These are phyloP conservation scores for Trichoderma guizhouense DNA, from an alignment of 2,329 filamentous ascomycete genomes.

Conservation along the genomic window DNA sequence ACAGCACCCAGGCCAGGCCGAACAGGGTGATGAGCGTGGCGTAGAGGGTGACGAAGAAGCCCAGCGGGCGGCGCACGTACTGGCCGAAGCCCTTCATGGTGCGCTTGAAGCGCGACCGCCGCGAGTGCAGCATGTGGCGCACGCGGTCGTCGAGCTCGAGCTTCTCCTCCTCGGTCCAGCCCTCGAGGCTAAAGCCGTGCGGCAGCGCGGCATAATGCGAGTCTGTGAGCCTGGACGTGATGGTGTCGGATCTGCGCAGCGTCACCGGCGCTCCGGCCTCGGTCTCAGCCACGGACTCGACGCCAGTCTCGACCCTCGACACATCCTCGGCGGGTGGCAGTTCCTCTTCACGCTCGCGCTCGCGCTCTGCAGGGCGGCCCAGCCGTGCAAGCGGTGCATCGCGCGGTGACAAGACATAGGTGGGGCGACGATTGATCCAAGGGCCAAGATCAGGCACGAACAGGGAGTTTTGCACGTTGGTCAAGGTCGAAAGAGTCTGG, in stretches of 20 bases:
- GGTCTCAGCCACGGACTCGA: slow-evolving; percentile 13
- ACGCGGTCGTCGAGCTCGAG: slow-evolving; percentile 80
- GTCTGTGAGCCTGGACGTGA: slow-evolving; percentile 65
- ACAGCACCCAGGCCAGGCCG: slow-evolving; percentile 85
- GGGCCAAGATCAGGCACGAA: slow-evolving; percentile 79
- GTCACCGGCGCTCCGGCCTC: slow-evolving; percentile 24
- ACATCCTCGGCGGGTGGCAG: slow-evolving; percentile 17
- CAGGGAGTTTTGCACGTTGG: slow-evolving; percentile 85
- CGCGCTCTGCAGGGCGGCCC: not conserved
- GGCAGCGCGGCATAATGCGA: slow-evolving; percentile 77
- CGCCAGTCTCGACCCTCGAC: slow-evolving; percentile 23
- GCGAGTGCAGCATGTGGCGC: slow-evolving; percentile 81
- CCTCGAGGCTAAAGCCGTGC: slow-evolving; percentile 66
- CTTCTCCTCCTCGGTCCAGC: slow-evolving; percentile 73
- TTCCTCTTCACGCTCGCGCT: not conserved
- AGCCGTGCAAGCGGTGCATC: slow-evolving; percentile 15
- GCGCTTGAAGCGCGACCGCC: slow-evolving; percentile 74
- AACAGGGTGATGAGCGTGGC: slow-evolving; percentile 80
- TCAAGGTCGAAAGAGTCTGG: slow-evolving; percentile 76
- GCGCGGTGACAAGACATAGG: slow-evolving; percentile 65
- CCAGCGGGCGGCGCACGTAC: slow-evolving; percentile 72
- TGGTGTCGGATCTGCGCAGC: slow-evolving; percentile 49
- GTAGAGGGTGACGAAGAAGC: slow-evolving; percentile 81
- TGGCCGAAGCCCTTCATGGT: slow-evolving; percentile 75
- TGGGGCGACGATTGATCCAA: slow-evolving; percentile 72